Conservation (phyloP, 441 rosid species). For the Populus hybrid region DNA sequence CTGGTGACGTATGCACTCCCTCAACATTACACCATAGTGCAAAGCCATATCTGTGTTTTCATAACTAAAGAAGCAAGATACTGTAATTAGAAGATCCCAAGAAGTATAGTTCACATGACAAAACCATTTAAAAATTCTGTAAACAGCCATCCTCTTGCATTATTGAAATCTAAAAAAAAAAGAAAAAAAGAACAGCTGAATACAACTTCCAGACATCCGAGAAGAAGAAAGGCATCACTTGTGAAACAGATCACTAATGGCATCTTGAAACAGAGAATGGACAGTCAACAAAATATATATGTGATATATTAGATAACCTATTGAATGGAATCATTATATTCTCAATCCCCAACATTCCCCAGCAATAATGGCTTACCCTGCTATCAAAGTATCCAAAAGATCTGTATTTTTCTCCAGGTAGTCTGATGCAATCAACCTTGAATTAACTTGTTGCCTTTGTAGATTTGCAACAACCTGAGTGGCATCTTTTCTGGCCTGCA, state of each 20-base stretch:
- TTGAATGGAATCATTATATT: not conserved
- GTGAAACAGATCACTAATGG: no score
- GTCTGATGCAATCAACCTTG: no score
- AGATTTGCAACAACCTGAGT: no score
- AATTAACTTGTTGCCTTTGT: no score
- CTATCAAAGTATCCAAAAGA: slow-evolving; percentile 67
- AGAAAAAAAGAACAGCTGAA: not conserved
- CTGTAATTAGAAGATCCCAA: slow-evolving; percentile 16
- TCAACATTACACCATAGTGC: slow-evolving; percentile 65
- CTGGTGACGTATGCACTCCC: no score
- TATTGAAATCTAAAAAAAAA: not conserved
- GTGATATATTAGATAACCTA: not conserved
- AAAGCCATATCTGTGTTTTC: slow-evolving; percentile 86
- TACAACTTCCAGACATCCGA: not conserved
- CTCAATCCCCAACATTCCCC: not conserved
- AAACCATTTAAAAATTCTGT: not conserved
- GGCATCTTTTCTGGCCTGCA: no score
- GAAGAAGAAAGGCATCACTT: not conserved
- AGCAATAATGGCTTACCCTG: slow-evolving; percentile 53
- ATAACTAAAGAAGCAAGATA: slow-evolving; percentile 46
- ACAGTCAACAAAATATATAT: no score
- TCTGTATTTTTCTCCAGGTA: no score
- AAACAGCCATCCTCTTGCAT: not conserved
- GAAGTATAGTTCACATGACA: not conserved
- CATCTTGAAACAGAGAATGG: no score